Evolutionary conservation across 225 moss, liverwort and hornwort species (phyloP).

Genomic region (Lunularia cruciata): DNA sequence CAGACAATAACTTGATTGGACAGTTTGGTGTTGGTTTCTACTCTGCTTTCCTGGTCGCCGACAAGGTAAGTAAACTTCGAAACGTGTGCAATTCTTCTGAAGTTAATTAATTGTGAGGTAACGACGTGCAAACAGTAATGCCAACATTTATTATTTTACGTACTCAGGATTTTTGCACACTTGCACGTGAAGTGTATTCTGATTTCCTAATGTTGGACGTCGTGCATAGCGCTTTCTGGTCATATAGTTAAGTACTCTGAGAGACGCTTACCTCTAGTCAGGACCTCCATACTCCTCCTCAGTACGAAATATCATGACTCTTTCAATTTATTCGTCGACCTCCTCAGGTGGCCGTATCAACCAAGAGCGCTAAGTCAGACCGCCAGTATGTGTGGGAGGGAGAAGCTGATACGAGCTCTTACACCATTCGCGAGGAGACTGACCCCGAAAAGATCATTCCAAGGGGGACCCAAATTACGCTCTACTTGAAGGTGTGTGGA

Average conservation of each 20-base stretch:
- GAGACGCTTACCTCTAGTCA: too few species aligned
- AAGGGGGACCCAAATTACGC: conserved; percentile 76
- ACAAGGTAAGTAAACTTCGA: conserved; percentile 48
- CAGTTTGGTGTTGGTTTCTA: conserved; percentile 99
- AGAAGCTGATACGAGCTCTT: conserved; percentile 77
- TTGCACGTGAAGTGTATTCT: too few species aligned
- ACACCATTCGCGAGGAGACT: conserved; percentile 75
- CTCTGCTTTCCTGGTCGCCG: conserved; percentile 85
- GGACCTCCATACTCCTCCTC: too few species aligned
- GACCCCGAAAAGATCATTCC: conserved; percentile 63
- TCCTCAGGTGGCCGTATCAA: conserved; percentile 66
- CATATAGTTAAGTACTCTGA: too few species aligned
- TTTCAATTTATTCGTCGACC: neutral
- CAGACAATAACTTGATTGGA: conserved; percentile 88
- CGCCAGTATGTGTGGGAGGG: conserved; percentile 92
- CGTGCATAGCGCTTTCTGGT: too few species aligned
- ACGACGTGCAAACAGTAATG: too few species aligned
- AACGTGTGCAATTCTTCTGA: too few species aligned
- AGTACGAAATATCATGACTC: too few species aligned
- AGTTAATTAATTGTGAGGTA: neutral
- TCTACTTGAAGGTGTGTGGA: conserved; percentile 71
- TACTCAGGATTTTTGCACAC: too few species aligned
- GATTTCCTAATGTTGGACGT: too few species aligned
- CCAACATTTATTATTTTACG: too few species aligned
- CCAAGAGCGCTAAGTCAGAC: conserved; percentile 77